phyloP scores from a whole-genome alignment of 331 rosid genomes.

The Phaseolus coccineus region DNA sequence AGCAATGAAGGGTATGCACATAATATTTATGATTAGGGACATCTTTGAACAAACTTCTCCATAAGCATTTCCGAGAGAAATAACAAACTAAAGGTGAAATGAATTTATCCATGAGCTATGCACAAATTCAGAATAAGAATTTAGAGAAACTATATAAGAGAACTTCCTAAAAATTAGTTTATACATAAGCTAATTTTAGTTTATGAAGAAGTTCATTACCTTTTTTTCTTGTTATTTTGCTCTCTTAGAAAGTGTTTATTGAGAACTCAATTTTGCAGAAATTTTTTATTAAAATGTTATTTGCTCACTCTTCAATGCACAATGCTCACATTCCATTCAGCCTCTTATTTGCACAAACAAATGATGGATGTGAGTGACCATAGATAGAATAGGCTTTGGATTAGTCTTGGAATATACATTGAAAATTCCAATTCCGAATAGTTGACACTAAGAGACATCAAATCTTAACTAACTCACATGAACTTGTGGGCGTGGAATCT shows the following conservation, averaged over 20 bases:
- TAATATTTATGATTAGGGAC: not conserved
- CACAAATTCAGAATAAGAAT: too few relatives aligned
- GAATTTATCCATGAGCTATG: too few relatives aligned
- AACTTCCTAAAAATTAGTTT: too few relatives aligned
- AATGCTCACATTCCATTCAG: not conserved
- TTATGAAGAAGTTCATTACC: too few relatives aligned
- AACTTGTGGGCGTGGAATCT: constrained; percentile 26
- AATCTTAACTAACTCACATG: not conserved
- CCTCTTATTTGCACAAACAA: not conserved
- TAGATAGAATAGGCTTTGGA: constrained; percentile 13
- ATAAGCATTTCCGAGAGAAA: too few relatives aligned
- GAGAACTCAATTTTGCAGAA: not conserved
- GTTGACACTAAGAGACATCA: not conserved
- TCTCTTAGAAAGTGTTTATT: too few relatives aligned
- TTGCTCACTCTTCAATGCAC: constrained; percentile 3
- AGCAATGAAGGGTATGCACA: constrained; percentile 5
- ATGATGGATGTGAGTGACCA: constrained; percentile 22
- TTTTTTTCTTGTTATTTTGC: too few relatives aligned
- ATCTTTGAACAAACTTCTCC: too few relatives aligned
- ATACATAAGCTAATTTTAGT: too few relatives aligned
- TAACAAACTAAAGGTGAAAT: too few relatives aligned
- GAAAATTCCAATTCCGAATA: constrained; percentile 6
- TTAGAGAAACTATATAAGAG: too few relatives aligned
- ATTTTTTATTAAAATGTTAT: constrained; percentile 19
- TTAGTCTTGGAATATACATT: constrained; percentile 17